These are phyloP conservation scores for Aspergillus neotritici DNA, from an alignment of 2,329 filamentous ascomycete species.

Conservation along the genomic window DNA sequence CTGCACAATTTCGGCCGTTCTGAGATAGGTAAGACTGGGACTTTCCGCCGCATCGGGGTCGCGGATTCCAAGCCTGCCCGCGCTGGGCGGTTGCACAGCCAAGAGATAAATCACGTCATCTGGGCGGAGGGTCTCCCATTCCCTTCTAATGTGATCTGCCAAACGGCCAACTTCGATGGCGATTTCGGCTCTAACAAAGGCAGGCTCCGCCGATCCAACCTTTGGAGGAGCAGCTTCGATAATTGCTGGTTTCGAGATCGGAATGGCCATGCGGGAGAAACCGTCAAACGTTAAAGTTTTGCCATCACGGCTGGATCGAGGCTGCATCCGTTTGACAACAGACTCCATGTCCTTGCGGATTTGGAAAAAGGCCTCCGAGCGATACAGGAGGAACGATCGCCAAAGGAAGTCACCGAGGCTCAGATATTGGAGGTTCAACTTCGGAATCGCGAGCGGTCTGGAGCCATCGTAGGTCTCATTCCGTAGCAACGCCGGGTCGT, in stretches of 20 bases:
- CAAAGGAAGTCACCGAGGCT: slow-evolving; percentile 96
- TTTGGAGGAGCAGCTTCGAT: slow-evolving; percentile 76
- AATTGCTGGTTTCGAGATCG: slow-evolving; percentile 78
- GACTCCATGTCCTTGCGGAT: slow-evolving; percentile 88
- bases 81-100: slow-evolving; percentile 58
- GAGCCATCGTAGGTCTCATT: slow-evolving; percentile 86
- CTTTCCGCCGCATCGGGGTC: slow-evolving; percentile 45
- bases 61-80: slow-evolving; percentile 16
- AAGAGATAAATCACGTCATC: slow-evolving; percentile 89
- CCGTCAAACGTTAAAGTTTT: slow-evolving; percentile 67
- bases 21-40: slow-evolving; percentile 63
- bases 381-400: slow-evolving; percentile 83
- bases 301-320: slow-evolving; percentile 59
- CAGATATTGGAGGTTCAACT: slow-evolving; percentile 91
- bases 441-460: slow-evolving; percentile 80
- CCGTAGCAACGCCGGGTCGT: slow-evolving; percentile 70
- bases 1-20: slow-evolving; percentile 80
- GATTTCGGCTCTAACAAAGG: slow-evolving; percentile 79
- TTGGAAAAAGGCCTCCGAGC: slow-evolving; percentile 87
- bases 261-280: slow-evolving; percentile 85
- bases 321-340: slow-evolving; percentile 70
- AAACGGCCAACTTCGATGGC: slow-evolving; percentile 74
- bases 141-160: slow-evolving; percentile 67
- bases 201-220: slow-evolving; percentile 78
- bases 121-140: slow-evolving; percentile 83